Base-by-base conservation (phyloP, 1,284 basidiomycete species). In the Pulveroboletus sp. region DNA sequence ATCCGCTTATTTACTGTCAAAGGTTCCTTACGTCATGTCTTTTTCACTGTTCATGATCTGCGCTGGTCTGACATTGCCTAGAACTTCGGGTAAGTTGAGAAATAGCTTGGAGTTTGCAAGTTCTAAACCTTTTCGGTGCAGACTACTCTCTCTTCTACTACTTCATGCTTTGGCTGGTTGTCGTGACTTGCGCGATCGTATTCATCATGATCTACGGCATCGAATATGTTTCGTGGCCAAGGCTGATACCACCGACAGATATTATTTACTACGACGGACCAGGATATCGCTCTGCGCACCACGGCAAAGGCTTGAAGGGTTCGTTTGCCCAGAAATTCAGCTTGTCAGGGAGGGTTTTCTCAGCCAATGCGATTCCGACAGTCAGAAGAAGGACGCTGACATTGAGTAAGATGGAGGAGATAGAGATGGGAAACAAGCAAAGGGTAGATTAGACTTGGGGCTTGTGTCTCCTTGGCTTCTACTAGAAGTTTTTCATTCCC, bases 191-290 rank as follows among this genome's bases (percentile, higher is more conserved):
- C 57, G 79, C 91, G 14, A 73, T 87, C 57, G 62, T 78, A 45
- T 92, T 91, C 75, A 90, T 96, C 65, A 71, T 91, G 74, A 76
- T 86, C 43, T 86, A 96, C 70, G 89, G 90, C 40, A 83, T 94
- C 62, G 83, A 89, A 62, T 98, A 96, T 71, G 95, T 99, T 59
- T 86, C 92, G 24, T 96, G 94, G 90, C 97, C 96, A n/a, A 86
- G 90, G 24, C 82, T 99, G 54, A 85, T 91, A 62, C 89, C 94
- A 4, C 87, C 91, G 14, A 87, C 87, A 54, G 92, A 95, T 59
- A 81, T 91, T 54, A 89, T 98, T 52, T 86, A 87, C 70, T 98
- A 96, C 75, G 81, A 81, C 49, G 94, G 94, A 42, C 92, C 92
- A 52, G 95, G 94, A 33, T 95, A 82, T 79, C 86, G 88, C 59